Base-by-base conservation (phyloP, 2,329 filamentous ascomycete genomes). In the Calycina herbarum region DNA sequence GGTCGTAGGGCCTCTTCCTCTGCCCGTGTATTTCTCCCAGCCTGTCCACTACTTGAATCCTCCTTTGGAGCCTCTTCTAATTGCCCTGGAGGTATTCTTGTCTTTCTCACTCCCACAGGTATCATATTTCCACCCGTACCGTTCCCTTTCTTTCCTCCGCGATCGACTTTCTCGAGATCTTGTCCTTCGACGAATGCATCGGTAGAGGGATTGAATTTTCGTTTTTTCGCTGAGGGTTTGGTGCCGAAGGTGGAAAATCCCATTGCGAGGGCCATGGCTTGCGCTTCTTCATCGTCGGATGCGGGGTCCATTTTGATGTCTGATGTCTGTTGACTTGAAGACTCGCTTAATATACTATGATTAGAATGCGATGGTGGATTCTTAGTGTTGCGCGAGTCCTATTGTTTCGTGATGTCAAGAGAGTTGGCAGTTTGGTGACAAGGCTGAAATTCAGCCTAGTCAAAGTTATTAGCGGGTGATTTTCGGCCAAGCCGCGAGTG, bases 161-260 rank as follows among this genome's bases (percentile, higher is more conserved):
- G 69, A 64, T 76, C 73, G 1, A 76, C 31, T 15, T 67, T 68
- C 17, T 66, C 74, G 63, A 74, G 72, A 63, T 70, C 77, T 71
- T 70, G 74, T 17, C 74, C 75, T 62, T 78, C 77, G 57, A 83
- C 76, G 64, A 82, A 81, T 45, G 83, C 83, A 71, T 85, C 85
- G 60, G 78, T 79, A 33, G 81, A 78, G 20, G 83, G 80, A 72
- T 90, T 87, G 77, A 86, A 89, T 73, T 88, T 89, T 67, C 89
- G 84, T 76, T 90, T 90, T 27, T 76, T 90, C 91, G 56, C 82
- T 57, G 1, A 83, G 79, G 2, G 77, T 79, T 62, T 79, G 75
- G 70, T 84, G 70, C 90, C 90, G 74, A 94, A 94, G 65, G 85
- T 83, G 8, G 87, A 84, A 77, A 93, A 93, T 68, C 91, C 91